Percentiles rank a stretch among this genome's conserved stretches.
Evolutionary conservation across 305 asterid species (phyloP).

Genomic region (Fraxinus floribunda): DNA sequence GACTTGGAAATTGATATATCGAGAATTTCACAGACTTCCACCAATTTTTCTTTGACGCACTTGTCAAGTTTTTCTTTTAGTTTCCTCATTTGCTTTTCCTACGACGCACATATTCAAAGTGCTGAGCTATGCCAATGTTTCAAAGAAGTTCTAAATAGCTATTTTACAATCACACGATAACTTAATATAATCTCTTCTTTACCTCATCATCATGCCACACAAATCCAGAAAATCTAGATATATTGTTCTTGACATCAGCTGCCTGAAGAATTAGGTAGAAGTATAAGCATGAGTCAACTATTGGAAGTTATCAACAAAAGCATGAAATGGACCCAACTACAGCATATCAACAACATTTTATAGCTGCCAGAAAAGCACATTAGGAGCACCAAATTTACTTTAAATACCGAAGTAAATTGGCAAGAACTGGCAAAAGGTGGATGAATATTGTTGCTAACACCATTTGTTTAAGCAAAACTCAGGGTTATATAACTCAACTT

Average conservation of each 20-base stretch:
- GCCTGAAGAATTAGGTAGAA: conserved; percentile 53
- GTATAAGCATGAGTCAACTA: conserved; percentile 13
- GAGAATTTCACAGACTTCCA: conserved; percentile 53
- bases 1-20: conserved; percentile 50
- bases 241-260: conserved; percentile 67
- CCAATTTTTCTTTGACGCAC: conserved; percentile 56
- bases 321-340: not conserved
- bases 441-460: not conserved
- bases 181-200: conserved; percentile 5
- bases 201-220: conserved; percentile 94
- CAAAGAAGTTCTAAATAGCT: conserved; percentile 8
- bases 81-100: conserved; percentile 60
- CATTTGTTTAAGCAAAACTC: not conserved
- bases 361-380: not conserved
- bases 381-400: not conserved
- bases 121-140: not conserved
- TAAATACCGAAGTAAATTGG: not conserved
- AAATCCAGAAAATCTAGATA: conserved; percentile 85
- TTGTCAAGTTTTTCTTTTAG: conserved; percentile 63
- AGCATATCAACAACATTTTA: not conserved
- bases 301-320: conserved; percentile 7
- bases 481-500: not conserved
- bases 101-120: conserved; percentile 19
- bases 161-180: not conserved
- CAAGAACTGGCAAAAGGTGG: not conserved